Conservation (phyloP, 2,329 filamentous ascomycete species). For the Rutstroemia sp. region DNA sequence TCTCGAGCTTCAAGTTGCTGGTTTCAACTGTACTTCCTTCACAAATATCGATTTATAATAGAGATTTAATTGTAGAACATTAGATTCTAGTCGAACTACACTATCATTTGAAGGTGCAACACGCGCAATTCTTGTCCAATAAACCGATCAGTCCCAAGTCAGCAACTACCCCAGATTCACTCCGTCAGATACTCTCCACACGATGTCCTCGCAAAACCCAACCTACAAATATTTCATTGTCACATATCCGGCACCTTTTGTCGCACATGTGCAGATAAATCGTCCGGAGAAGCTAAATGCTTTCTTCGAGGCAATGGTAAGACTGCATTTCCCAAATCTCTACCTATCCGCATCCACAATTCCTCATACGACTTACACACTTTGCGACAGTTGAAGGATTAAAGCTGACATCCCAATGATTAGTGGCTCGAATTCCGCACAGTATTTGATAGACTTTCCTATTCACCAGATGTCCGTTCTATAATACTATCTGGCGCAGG, state of each 20-base stretch:
- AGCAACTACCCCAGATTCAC: not conserved
- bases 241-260: constrained; percentile 61
- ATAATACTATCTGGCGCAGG: constrained; percentile 77
- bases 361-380: not conserved
- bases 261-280: constrained; percentile 91
- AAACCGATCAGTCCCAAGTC: not conserved
- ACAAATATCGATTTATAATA: too few species aligned
- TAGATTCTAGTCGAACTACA: too few species aligned
- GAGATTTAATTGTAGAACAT: too few species aligned
- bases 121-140: too few species aligned
- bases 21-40: too few species aligned
- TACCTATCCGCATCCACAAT: not conserved
- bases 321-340: not conserved
- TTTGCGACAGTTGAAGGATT: too few species aligned
- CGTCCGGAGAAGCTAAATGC: constrained; percentile 81
- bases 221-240: constrained; percentile 42
- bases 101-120: too few species aligned
- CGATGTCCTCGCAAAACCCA: constrained; percentile 12
- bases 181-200: not conserved
- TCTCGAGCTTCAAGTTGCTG: too few species aligned
- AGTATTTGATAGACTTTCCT: constrained; percentile 66
- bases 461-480: constrained; percentile 64
- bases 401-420: not conserved
- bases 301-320: constrained; percentile 66
- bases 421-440: constrained; percentile 67